Conservation (phyloP, 192 early-diverging fungal genomes). For the Cetraspora pellucida region DNA sequence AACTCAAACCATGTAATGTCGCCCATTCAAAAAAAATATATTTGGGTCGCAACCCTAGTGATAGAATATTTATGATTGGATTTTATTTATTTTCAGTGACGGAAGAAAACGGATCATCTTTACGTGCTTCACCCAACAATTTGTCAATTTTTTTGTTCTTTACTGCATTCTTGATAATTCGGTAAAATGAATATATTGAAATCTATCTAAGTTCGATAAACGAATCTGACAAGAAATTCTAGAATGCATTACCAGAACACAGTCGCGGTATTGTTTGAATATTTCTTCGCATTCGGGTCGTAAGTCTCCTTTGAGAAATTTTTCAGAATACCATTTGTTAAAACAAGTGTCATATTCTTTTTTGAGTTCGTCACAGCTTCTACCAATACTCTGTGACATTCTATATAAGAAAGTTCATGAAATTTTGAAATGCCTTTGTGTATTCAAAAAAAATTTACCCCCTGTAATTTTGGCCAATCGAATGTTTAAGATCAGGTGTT, state of each 20-base stretch:
- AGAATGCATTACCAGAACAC: constrained; percentile 67
- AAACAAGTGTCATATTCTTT: constrained; percentile 90
- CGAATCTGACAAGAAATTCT: neutral
- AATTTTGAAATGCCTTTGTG: no score
- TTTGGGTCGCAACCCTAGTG: no score
- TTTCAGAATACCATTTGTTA: constrained; percentile 94
- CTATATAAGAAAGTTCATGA: no score
- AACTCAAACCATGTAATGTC: no score
- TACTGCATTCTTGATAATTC: constrained; percentile 58
- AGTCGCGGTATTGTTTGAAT: constrained; percentile 82
- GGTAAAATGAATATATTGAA: neutral
- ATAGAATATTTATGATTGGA: no score
- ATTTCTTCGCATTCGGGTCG: constrained; percentile 79
- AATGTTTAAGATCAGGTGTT: no score
- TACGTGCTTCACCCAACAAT: constrained; percentile 81
- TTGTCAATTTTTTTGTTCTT: constrained; percentile 85
- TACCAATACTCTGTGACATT: constrained; percentile 66
- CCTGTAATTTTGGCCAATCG: no score
- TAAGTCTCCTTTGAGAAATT: constrained; percentile 86
- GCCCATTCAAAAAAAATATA: no score
- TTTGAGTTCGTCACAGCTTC: constrained; percentile 78
- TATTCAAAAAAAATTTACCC: no score
- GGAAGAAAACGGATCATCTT: constrained; percentile 63
- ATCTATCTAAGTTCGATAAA: neutral
- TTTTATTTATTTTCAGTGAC: neutral